phyloP scores from a whole-genome alignment of 805 yeast genomes.

The Candida loeiensis region DNA sequence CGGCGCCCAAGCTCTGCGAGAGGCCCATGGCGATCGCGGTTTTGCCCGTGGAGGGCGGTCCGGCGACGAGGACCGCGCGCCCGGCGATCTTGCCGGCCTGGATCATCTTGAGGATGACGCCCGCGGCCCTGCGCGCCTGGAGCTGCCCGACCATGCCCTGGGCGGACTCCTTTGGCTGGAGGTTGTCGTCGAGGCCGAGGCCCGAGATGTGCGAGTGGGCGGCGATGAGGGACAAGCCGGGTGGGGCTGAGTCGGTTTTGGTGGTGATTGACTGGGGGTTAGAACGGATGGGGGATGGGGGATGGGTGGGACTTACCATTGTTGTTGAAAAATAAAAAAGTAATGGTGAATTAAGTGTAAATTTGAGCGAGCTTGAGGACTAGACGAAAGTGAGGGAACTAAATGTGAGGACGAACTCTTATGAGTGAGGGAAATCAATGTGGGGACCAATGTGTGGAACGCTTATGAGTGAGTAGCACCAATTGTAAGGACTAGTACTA shows the following conservation, averaged over 20 bases:
- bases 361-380: background rate
- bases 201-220: constrained; percentile 99
- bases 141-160: constrained; percentile 98
- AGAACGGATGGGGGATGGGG: constrained; percentile 6
- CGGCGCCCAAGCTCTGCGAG: constrained; percentile 65
- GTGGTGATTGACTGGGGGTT: constrained; percentile 26
- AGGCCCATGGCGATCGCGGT: constrained; percentile 97
- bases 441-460: too few species aligned
- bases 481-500: too few species aligned
- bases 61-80: constrained; percentile 90
- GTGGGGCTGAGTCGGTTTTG: constrained; percentile 26
- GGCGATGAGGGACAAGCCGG: constrained; percentile 71
- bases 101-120: constrained; percentile 87
- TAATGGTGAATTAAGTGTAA: too few species aligned
- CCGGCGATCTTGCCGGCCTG: constrained; percentile 96
- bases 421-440: too few species aligned
- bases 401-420: background rate
- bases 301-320: constrained; percentile 9
- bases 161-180: constrained; percentile 70
- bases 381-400: background rate
- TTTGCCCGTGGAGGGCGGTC: constrained; percentile 98
- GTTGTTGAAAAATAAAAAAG: background rate
- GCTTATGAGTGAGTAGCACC: too few species aligned
- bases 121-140: constrained; percentile 95
- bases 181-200: constrained; percentile 88